Conservation (phyloP, 2,329 filamentous ascomycete species). For the Didymella segeticola region DNA sequence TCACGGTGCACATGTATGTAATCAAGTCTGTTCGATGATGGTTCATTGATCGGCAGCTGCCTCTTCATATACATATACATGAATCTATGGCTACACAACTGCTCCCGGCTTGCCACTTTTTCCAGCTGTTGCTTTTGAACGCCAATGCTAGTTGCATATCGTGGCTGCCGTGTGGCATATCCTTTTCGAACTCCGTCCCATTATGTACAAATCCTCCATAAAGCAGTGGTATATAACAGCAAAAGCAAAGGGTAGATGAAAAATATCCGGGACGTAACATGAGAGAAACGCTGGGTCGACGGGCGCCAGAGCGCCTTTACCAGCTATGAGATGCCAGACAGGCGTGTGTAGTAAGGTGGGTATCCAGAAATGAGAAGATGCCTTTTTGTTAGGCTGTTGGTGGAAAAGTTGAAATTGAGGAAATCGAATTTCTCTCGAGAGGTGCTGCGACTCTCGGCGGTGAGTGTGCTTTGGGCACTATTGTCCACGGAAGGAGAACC, state of each 20-base stretch:
- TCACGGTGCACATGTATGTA: not conserved
- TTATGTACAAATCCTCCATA: conserved; percentile 6
- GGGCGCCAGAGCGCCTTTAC: conserved; percentile 22
- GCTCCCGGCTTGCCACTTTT: not conserved
- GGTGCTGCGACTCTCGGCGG: conserved; percentile 37
- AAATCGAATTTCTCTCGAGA: conserved; percentile 49
- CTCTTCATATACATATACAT: conserved; percentile 9
- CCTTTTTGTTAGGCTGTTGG: conserved; percentile 37
- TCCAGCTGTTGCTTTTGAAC: conserved; percentile 10
- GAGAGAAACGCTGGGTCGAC: conserved; percentile 4
- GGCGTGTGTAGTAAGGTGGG: conserved; percentile 1
- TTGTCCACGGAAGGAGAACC: conserved; percentile 38
- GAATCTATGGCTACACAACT: conserved; percentile 11
- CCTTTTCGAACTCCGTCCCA: conserved; percentile 18
- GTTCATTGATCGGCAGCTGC: conserved; percentile 10
- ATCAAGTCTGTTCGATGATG: not conserved
- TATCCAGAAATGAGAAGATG: conserved; percentile 26
- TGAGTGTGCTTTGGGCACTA: conserved; percentile 32
- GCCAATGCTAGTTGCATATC: not conserved
- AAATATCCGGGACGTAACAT: conserved; percentile 36
- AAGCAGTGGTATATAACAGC: conserved; percentile 47
- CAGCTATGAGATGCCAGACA: conserved; percentile 14
- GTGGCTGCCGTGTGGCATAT: conserved; percentile 5
- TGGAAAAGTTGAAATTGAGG: conserved; percentile 47
- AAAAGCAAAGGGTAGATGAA: conserved; percentile 29